These are phyloP conservation scores for Parmales sp. DNA, from an alignment of 108 stramenopile genomes.

Conservation along the genomic window DNA sequence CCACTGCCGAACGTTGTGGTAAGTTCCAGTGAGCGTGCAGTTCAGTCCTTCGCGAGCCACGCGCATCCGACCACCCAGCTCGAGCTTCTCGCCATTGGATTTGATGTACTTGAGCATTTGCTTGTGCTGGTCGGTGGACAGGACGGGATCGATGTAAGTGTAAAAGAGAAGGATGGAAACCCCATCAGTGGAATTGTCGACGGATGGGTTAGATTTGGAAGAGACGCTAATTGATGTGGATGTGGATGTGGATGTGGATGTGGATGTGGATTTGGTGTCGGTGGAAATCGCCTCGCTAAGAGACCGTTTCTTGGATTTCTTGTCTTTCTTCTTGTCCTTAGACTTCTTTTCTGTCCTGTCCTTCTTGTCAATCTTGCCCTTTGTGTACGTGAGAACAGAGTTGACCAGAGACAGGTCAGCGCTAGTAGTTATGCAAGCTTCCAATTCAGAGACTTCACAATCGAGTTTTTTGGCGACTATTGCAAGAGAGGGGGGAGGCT, in stretches of 20 bases:
- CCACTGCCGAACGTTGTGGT: slow-evolving; percentile 41
- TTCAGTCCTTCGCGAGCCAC: slow-evolving; percentile 77
- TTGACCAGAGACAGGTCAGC: not conserved
- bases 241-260: not conserved
- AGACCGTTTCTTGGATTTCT: not conserved
- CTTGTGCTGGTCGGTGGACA: slow-evolving; percentile 52
- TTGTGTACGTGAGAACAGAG: not conserved
- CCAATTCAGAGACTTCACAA: not conserved
- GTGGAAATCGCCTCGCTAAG: not conserved
- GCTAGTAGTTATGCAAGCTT: slow-evolving; percentile 13
- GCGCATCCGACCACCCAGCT: slow-evolving; percentile 70
- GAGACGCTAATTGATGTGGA: not conserved
- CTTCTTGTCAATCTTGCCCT: slow-evolving; percentile 1
- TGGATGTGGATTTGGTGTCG: not conserved
- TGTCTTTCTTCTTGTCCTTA: slow-evolving; percentile 22
- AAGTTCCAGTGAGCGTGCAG: slow-evolving; percentile 67
- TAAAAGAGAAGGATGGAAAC: slow-evolving; percentile 71
- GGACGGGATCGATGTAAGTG: slow-evolving; percentile 74
- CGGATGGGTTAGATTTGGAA: not conserved
- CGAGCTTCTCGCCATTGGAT: slow-evolving; percentile 27
- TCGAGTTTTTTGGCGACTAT: not conserved
- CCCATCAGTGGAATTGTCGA: not conserved
- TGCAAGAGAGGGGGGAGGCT: no score
- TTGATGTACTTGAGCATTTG: slow-evolving; percentile 35
- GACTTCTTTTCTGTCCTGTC: slow-evolving; percentile 19